Evolutionary conservation across 106 monocot species (phyloP).

Genomic region (Allium sativum): DNA sequence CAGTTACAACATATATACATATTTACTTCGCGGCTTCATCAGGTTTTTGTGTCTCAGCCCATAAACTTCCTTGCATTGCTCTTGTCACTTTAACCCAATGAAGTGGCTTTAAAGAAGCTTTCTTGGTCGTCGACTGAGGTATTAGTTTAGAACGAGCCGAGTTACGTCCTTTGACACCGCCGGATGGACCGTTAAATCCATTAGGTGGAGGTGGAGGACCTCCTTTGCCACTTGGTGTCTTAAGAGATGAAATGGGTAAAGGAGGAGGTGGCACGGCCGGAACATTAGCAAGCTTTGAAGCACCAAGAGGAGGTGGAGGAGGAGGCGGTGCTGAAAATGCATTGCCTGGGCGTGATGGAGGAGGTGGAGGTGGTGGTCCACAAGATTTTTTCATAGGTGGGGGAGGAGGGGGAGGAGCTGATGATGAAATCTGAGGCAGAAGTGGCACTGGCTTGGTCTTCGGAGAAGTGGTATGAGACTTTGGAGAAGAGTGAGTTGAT

Average conservation of each 20-base stretch:
- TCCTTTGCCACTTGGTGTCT: conserved; percentile 2
- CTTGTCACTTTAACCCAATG: conserved; percentile 98
- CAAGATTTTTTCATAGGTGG: conserved; percentile 3
- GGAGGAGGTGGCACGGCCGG: conserved; percentile 42
- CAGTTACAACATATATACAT: conserved; percentile 1
- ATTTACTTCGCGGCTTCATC: conserved; percentile 58
- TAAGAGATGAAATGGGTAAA: not conserved
- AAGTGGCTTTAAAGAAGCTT: conserved; percentile 63
- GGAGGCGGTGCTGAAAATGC: conserved; percentile 6
- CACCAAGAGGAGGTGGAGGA: no score
- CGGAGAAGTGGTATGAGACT: not conserved
- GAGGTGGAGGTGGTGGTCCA: conserved; percentile 31
- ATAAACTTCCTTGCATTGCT: conserved; percentile 96
- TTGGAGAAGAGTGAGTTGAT: not conserved
- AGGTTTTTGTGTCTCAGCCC: conserved; percentile 81
- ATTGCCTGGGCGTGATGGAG: not conserved
- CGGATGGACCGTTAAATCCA: conserved; percentile 12
- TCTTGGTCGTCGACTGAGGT: conserved; percentile 28
- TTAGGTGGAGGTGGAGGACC: conserved; percentile 37
- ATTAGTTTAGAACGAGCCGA: not conserved
- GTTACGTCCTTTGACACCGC: no score
- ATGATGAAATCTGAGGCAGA: not conserved
- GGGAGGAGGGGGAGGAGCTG: conserved; percentile 4
- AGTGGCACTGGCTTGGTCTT: not conserved
- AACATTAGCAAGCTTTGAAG: conserved; percentile 3